phyloP scores from a whole-genome alignment of 805 yeast species.

The Teunomyces tritomae region DNA sequence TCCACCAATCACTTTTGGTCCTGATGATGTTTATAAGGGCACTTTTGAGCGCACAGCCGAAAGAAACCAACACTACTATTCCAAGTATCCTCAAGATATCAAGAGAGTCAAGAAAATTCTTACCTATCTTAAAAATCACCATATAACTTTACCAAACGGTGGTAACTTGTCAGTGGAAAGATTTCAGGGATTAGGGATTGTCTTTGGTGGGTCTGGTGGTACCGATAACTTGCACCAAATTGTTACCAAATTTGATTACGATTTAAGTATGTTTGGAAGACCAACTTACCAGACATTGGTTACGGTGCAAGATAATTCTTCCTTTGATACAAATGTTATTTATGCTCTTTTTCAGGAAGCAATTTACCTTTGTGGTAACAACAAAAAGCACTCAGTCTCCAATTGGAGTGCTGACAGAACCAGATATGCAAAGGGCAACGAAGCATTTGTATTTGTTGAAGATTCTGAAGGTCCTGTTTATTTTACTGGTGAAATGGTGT shows the following conservation, averaged over 20 bases:
- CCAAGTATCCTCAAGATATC: constrained; percentile 48
- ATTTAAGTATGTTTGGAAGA: constrained; percentile 31
- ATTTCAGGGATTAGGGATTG: constrained; percentile 52
- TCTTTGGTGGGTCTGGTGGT: constrained; percentile 52
- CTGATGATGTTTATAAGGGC: constrained; percentile 49
- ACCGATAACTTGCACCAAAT: constrained; percentile 46
- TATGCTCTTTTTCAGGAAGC: constrained; percentile 60
- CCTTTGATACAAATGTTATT: constrained; percentile 53
- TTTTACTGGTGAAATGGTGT: constrained; percentile 59
- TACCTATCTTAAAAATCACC: constrained; percentile 25
- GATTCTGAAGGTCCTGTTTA: constrained; percentile 21
- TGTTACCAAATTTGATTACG: constrained; percentile 39
- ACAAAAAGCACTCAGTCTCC: constrained; percentile 16
- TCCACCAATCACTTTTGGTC: constrained; percentile 47
- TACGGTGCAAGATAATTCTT: constrained; percentile 28
- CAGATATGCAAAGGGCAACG: constrained; percentile 24
- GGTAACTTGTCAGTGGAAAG: constrained; percentile 49
- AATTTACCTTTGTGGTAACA: constrained; percentile 48
- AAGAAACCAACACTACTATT: constrained; percentile 47
- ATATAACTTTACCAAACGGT: constrained; percentile 47
- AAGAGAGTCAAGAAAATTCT: constrained; percentile 36
- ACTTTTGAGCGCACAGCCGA: constrained; percentile 47
- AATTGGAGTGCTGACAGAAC: constrained; percentile 51
- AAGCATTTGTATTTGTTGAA: constrained; percentile 21
- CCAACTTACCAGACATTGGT: constrained; percentile 39